Evolutionary conservation across 257 asterid species (phyloP).

Genomic region (Haberlea rhodopensis): DNA sequence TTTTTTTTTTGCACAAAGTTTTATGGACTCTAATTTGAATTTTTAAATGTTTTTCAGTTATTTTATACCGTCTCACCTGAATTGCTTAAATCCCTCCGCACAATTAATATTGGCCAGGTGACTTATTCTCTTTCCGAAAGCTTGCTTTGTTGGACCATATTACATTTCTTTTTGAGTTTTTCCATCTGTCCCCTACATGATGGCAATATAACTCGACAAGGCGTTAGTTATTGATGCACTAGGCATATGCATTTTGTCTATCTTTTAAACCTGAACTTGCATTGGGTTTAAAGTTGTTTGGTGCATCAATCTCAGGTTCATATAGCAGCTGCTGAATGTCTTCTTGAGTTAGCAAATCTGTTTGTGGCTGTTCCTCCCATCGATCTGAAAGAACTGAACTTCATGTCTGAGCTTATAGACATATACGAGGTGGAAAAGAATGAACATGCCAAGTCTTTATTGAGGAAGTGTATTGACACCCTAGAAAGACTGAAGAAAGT

Average conservation of each 20-base stretch:
- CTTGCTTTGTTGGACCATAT: slow-evolving; percentile 12
- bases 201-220: too few relatives aligned
- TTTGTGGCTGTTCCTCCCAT: slow-evolving; percentile 34
- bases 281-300: slow-evolving; percentile 7
- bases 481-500: slow-evolving; percentile 41
- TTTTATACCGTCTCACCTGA: slow-evolving; percentile 54
- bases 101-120: slow-evolving; percentile 88
- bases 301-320: slow-evolving; percentile 63
- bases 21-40: slow-evolving; percentile 26
- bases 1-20: slow-evolving; percentile 14
- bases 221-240: not conserved
- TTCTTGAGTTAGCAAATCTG: slow-evolving; percentile 53
- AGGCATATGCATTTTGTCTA: too few relatives aligned
- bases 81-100: slow-evolving; percentile 61
- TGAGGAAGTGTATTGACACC: slow-evolving; percentile 64
- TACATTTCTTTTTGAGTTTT: slow-evolving; percentile 6
- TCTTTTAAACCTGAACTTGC: not conserved
- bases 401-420: slow-evolving; percentile 59
- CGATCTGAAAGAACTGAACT: slow-evolving; percentile 38
- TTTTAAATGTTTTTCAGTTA: slow-evolving; percentile 49
- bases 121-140: slow-evolving; percentile 18
- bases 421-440: slow-evolving; percentile 61
- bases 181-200: not conserved
- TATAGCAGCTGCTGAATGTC: slow-evolving; percentile 78
- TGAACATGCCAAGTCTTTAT: slow-evolving; percentile 75